These are phyloP conservation scores for Fusarium bactridioides DNA, from an alignment of 2,329 filamentous ascomycete species.

Conservation along the genomic window DNA sequence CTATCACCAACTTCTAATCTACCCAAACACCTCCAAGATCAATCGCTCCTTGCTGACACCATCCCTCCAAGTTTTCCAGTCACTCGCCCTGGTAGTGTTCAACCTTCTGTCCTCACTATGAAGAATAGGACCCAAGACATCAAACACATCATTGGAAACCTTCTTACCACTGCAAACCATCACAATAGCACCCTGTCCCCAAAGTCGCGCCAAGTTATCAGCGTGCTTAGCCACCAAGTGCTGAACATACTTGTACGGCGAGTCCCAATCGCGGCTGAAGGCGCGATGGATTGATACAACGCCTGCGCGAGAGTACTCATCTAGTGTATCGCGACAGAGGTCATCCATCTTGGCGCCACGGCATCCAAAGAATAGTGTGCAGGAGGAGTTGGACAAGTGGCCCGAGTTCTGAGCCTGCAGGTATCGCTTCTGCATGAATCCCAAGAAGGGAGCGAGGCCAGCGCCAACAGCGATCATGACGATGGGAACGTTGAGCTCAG, in stretches of 20 bases:
- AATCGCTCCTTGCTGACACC: neutral
- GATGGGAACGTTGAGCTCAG: neutral
- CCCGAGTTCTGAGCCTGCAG: neutral
- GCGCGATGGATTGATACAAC: neutral
- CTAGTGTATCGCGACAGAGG: neutral
- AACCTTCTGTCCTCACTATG: neutral
- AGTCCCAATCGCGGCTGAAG: neutral
- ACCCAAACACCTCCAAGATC: conserved; percentile 8
- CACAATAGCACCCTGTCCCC: conserved; percentile 3
- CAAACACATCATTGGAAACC: conserved; percentile 1
- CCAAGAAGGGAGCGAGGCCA: conserved; percentile 1
- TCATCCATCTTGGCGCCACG: conserved; percentile 1
- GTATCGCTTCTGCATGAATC: conserved; percentile 4
- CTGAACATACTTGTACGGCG: neutral
- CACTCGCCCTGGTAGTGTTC: neutral
- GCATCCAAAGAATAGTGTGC: neutral
- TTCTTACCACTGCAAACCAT: conserved; percentile 14
- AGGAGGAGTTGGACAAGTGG: fast-evolving
- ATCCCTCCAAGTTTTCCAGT: neutral
- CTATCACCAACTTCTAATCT: neutral
- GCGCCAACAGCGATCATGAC: conserved; percentile 9
- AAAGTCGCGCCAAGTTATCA: neutral
- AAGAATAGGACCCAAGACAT: neutral
- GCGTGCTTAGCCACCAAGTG: neutral
- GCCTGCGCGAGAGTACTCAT: neutral